phyloP scores from a whole-genome alignment of 202 grass and related monocot genomes.

The Digitaria exilis region DNA sequence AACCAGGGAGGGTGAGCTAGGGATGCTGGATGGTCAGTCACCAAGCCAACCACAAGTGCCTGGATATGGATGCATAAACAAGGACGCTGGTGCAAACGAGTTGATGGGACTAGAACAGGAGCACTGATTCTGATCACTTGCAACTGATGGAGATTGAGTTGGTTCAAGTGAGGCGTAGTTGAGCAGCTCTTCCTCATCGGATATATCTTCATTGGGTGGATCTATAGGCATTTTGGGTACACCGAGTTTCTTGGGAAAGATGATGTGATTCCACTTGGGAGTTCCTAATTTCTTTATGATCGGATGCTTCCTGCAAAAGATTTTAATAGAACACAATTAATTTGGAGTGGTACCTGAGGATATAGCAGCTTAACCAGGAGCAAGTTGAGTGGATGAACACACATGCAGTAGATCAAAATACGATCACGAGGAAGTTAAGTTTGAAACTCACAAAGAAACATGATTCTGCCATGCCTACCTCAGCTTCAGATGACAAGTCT shows the following conservation, averaged over 20 bases:
- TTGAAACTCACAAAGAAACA: not conserved
- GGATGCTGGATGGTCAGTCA: conserved; percentile 20
- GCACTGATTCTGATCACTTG: not conserved
- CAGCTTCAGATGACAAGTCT: conserved; percentile 58
- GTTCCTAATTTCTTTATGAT: conserved; percentile 52
- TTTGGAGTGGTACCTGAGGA: not conserved
- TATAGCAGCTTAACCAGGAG: not conserved
- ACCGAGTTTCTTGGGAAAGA: conserved; percentile 48
- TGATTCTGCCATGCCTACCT: conserved; percentile 59
- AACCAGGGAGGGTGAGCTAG: not conserved
- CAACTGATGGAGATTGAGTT: not conserved
- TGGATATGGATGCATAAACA: conserved; percentile 31
- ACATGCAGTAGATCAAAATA: conserved; percentile 70
- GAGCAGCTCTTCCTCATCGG: not conserved
- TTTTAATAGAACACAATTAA: conserved; percentile 15
- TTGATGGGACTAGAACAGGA: not conserved
- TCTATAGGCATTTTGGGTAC: not conserved
- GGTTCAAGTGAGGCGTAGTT: not conserved
- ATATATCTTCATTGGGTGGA: not conserved
- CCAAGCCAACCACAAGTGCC: conserved; percentile 36
- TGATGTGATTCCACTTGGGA: conserved; percentile 70
- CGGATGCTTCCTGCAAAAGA: conserved; percentile 65
- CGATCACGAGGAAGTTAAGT: conserved; percentile 24
- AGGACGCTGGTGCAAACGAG: conserved; percentile 37
- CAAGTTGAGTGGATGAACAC: not conserved